Evolutionary conservation across 306 rosid species (phyloP).

Genomic region (Elaeagnus macrophylla): DNA sequence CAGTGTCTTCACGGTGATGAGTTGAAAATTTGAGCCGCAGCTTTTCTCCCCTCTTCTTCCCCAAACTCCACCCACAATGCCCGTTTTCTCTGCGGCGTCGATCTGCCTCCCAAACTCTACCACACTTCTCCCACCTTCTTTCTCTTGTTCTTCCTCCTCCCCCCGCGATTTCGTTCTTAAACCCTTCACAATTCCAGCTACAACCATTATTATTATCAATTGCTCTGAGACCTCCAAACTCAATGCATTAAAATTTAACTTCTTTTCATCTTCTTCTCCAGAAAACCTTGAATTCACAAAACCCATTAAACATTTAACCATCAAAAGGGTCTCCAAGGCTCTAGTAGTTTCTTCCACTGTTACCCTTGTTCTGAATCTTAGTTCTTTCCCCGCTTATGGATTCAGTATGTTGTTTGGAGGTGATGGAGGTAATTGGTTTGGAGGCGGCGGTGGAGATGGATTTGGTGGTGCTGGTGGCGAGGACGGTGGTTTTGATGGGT

Average conservation of each 20-base stretch:
- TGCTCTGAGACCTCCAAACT: constrained; percentile 21
- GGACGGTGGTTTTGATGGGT: constrained; percentile 34
- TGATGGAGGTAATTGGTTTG: too few species aligned
- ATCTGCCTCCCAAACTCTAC: constrained; percentile 33
- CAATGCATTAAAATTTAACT: constrained; percentile 30
- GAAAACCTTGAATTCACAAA: constrained; percentile 22
- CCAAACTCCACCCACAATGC: constrained; percentile 26
- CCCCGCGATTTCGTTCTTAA: constrained; percentile 15
- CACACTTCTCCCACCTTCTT: constrained; percentile 19
- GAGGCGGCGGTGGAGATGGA: constrained; percentile 14
- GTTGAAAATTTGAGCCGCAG: too few species aligned
- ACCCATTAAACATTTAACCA: constrained; percentile 4
- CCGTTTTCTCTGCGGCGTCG: constrained; percentile 47
- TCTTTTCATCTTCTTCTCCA: constrained; percentile 20
- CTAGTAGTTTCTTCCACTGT: constrained; percentile 54
- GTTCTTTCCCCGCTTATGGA: constrained; percentile 12
- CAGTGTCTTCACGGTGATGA: too few species aligned
- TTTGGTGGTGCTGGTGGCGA: constrained; percentile 42
- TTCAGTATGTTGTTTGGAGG: constrained; percentile 18
- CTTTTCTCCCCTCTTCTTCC: constrained; percentile 18
- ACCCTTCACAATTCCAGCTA: too few species aligned
- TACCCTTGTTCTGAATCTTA: constrained; percentile 31
- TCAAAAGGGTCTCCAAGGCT: constrained; percentile 46
- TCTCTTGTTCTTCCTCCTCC: constrained; percentile 13
- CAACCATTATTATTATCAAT: constrained; percentile 3